Evolutionary conservation across 371 early-diverging fungal genomes (phyloP), one percentile per base, ranked within the genome.

Genomic region (Haplosporangium sp.): DNA sequence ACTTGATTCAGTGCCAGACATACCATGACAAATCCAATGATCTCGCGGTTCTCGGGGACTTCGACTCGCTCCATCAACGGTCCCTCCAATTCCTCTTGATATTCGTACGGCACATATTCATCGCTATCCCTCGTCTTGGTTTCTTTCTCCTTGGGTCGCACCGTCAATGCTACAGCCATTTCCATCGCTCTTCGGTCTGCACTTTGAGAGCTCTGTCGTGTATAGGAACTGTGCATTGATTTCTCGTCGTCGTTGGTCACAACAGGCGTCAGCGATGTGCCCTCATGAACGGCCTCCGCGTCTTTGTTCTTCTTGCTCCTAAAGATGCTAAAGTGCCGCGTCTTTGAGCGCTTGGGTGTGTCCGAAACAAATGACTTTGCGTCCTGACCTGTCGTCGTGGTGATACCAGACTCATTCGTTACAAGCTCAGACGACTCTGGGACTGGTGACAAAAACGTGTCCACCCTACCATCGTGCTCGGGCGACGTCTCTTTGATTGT

Each of bases 21-120:
- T 59, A 70, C 77, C 73, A 79, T 10, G 13, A 79, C 79, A 62
- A 73, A 79, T 8, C 79, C 79, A 42, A 79, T 61, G 10, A 79
- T 23, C 48, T 79, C 79, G 23, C 73, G 79, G 50, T 72, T 55
- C 52, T 72, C 79, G 9, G 56, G 64, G 11, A 79, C 73, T 16
- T 72, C 69, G 37, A 79, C 79, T 38, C 73, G 59, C 50, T 79
- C 79, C 73, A 79, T 79, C 51, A 79, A 42, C 0, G 79, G 79
- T 7, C 79, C 79, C 13, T 79, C 79, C 4, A 79, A 13, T 1
- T 79, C 73, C 29, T 79, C 79, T 48, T 73, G 79, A 42, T 73
- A 79, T 54, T 72, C 73, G 43, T 79, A 79, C 9, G 79, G 79
- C n/a, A 72, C 62, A 46, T 79, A 73, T 54, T 73, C 79, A 48